phyloP scores from a whole-genome alignment of 148 eudicot genomes.

The Vaccinium myrtillus region DNA sequence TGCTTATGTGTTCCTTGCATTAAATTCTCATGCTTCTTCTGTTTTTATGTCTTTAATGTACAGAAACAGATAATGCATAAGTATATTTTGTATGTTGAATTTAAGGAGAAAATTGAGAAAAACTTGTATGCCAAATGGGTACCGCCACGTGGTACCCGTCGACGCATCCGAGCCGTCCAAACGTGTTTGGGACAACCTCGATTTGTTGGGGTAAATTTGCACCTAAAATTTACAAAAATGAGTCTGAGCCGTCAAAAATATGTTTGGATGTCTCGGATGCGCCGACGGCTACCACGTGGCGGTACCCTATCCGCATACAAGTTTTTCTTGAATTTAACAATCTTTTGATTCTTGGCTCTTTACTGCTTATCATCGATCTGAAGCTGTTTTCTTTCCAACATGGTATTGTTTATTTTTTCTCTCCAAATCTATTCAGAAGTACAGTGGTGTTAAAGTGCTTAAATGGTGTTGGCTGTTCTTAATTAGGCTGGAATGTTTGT shows the following conservation, averaged over 20 bases:
- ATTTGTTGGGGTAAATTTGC: too few species aligned
- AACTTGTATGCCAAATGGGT: too few species aligned
- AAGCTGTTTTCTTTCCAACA: background rate
- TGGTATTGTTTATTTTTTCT: background rate
- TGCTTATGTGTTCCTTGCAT: background rate
- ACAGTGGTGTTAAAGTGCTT: background rate
- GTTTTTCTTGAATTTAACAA: background rate
- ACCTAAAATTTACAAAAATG: too few species aligned
- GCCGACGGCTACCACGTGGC: too few species aligned
- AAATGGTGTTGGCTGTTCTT: slow-evolving; percentile 2
- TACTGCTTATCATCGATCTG: background rate
- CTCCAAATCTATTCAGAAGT: background rate
- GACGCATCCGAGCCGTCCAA: too few species aligned
- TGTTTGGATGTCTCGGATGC: too few species aligned
- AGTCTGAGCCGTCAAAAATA: too few species aligned
- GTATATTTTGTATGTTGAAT: background rate
- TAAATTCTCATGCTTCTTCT: background rate
- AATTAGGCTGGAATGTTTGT: background rate
- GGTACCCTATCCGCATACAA: too few species aligned
- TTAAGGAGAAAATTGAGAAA: too few species aligned
- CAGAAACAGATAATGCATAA: background rate
- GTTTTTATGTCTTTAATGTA: background rate
- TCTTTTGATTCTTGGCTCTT: background rate
- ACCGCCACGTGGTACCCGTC: too few species aligned
- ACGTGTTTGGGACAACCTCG: too few species aligned